Evolutionary conservation across 441 rosid species (phyloP), one percentile per base, ranked within the genome.

Genomic region (Pelargonium fulgidum): DNA sequence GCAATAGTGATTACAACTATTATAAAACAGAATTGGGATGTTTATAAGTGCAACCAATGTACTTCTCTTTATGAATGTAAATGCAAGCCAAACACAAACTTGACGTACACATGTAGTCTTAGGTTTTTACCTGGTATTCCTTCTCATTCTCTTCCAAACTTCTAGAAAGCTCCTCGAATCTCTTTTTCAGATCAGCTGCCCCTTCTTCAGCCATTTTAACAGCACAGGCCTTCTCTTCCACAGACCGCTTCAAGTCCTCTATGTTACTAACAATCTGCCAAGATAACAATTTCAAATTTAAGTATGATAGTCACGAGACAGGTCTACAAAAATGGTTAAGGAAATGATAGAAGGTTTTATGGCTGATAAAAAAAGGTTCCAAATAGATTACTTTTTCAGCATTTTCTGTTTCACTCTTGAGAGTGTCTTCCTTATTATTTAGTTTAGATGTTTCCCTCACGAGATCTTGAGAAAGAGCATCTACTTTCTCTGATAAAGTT

Each of bases 141-240:
- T 77, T 94, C 84, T 94, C 99, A 78, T 81, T 75, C 26, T 83
- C 89, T 67, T 84, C 92, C 85, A 94, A 78, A 77, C 76, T 79
- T 82, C 80, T 87, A 62, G 89, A 85, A 62, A 94, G 93, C 66
- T 90, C 92, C 68, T 83, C 93, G 58, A 75, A 75, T 81, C 83
- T 83, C 73, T 73, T 88, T 74, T 84, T 89, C 63, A 94, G 82
- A 73, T 84, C 89, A 64, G 87, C 84, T 62, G 89, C 87, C 72
- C 98, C 97, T 79, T 86, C 93, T 79, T 92, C 98, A 71, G 89
- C 90, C 79, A 78, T 87, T 74, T 69, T 88, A 69, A 92, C 86
- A 62, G 92, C 93, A 68, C 79, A 52, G 33, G 89, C 87, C 77
- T 84, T 89, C 76, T 89, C 96, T 81, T 87, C 84, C 24, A 86